A percentile compares a stretch with the other conserved stretches of the same genome.
phyloP scores from a whole-genome alignment of 345 rosid species.

The Gossypium mustelinum region DNA sequence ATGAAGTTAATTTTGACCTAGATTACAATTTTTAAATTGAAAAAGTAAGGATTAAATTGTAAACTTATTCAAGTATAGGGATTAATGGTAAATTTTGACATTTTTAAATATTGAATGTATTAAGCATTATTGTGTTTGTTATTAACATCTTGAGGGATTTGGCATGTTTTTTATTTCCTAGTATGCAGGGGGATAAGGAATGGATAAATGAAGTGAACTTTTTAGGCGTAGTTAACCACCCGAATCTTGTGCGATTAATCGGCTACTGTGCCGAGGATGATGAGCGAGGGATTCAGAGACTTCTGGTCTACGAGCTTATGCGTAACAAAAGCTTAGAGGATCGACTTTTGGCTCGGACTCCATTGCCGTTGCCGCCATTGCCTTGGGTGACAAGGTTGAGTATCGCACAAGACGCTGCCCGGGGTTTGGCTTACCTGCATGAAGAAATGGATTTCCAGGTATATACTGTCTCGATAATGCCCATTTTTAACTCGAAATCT shows the following conservation, averaged over 20 bases:
- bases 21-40: no score
- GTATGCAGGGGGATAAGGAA: conserved; percentile 96
- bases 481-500: neutral
- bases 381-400: conserved; percentile 73
- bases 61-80: no score
- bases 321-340: conserved; percentile 85
- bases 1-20: no score
- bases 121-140: neutral
- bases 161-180: conserved; percentile 40
- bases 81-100: neutral
- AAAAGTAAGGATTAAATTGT: no score
- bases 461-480: neutral
- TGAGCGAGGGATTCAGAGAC: conserved; percentile 90
- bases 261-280: conserved; percentile 95
- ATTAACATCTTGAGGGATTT: conserved; percentile 24
- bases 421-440: conserved; percentile 89
- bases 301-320: conserved; percentile 88
- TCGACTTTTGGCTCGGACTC: conserved; percentile 54
- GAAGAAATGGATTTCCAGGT: conserved; percentile 99
- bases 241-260: conserved; percentile 82
- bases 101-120: neutral
- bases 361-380: conserved; percentile 34
- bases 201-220: conserved; percentile 96
- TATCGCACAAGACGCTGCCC: conserved; percentile 87
- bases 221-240: conserved; percentile 87